Evolutionary conservation across 2,329 filamentous ascomycete genomes (phyloP).

Genomic region (Talaromyces sp.): DNA sequence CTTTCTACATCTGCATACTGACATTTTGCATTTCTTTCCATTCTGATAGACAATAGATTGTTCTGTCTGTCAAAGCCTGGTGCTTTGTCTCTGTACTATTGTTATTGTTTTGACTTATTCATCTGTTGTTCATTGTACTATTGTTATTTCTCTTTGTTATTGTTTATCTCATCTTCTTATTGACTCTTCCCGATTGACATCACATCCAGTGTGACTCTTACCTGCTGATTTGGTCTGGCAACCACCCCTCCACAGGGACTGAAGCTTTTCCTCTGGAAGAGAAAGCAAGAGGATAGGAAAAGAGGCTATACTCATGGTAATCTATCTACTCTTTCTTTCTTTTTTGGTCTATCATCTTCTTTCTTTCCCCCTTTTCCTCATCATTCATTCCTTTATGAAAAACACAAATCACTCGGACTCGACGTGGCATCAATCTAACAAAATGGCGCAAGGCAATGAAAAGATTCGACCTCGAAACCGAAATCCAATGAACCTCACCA

Average conservation of each 20-base stretch:
- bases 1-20: background rate
- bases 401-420: too few relatives aligned
- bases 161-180: background rate
- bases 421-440: background rate
- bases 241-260: too few relatives aligned
- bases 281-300: background rate
- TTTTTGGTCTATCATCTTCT: too few relatives aligned
- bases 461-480: background rate
- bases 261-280: background rate
- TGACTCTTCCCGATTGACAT: background rate
- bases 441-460: background rate
- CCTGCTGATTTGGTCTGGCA: background rate
- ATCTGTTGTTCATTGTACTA: background rate
- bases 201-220: background rate
- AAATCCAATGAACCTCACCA: conserved; percentile 19
- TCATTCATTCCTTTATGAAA: too few relatives aligned
- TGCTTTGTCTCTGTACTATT: background rate
- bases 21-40: background rate
- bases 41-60: background rate
- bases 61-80: conserved; percentile 2
- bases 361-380: background rate
- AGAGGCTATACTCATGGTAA: conserved; percentile 6
- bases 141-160: background rate
- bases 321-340: background rate
- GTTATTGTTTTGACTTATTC: background rate